Evolutionary conservation across 164 flowering plant genomes (phyloP).

Genomic region (Vitis rotundifolia): DNA sequence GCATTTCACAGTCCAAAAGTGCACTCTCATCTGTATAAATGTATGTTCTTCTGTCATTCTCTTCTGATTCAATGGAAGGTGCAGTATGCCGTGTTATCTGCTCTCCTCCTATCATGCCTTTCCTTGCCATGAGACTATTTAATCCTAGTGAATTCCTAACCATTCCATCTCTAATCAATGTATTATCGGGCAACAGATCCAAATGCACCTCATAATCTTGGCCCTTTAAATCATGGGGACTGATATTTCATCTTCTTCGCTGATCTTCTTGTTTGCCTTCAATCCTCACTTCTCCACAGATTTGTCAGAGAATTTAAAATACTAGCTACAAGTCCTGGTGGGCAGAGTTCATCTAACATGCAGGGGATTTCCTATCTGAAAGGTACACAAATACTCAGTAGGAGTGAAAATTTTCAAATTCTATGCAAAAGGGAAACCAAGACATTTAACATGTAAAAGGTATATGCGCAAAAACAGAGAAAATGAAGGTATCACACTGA

Average conservation of each 20-base stretch:
- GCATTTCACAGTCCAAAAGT: conserved; percentile 29
- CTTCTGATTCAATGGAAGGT: background rate
- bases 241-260: no score
- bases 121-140: background rate
- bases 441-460: background rate
- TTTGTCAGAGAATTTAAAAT: no score
- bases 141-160: background rate
- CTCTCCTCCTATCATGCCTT: background rate
- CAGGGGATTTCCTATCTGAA: conserved; percentile 17
- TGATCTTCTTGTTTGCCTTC: no score
- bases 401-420: background rate
- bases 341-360: no score
- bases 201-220: background rate
- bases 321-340: no score
- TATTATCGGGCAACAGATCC: background rate
- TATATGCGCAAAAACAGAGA: background rate
- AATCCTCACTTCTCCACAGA: no score
- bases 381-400: conserved; percentile 2
- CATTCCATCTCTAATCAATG: background rate
- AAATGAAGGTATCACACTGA: background rate
- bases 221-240: background rate
- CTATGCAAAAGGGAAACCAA: background rate
- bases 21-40: conserved; percentile 23
- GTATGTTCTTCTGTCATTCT: background rate
- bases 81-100: background rate